Evolutionary conservation across 2,329 filamentous ascomycete genomes (phyloP), one percentile per base, ranked within the genome.

Genomic region (Cercospora sojina): DNA sequence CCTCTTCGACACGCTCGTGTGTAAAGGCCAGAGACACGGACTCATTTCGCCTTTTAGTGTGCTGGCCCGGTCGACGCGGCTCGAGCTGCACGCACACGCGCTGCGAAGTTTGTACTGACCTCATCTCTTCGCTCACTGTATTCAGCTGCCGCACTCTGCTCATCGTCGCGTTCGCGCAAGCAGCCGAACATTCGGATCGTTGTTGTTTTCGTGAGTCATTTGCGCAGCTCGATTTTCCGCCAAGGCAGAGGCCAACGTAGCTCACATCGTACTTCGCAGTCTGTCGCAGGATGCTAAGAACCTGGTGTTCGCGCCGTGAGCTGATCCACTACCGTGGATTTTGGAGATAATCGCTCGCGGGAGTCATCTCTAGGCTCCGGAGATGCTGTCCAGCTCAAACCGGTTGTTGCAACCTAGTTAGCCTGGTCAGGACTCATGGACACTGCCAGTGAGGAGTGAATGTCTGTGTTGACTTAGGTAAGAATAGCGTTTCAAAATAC

Each of bases 401-500:
- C 59, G 64, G 59, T 65, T 57, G 51, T 62, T 31, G 32, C 59
- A 53, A 53, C 57, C 57, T 59, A 59, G 25, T 41, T 41, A 41
- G 38, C 35, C 32, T 47, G 31, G 57, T 31, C 32, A 32, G 56
- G 27, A 58, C 18, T 58, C 56, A 58, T 51, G 47, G 25, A 25
- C 47, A 32, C 51, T 56, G 51, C 51, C 51, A 18, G 51, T 56
- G 51, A 27, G 23, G 25, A 32, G 8, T n/a, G 51, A 29, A 29
- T 27, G 47, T 18, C 23, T 32, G 51, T 31, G 51, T 38, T 49
- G 65, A 55, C 43, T 62, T 59, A 47, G 57, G 60, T 62, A 64
- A 67, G 65, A 67, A 67, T 67, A 67, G 65, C 56, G 23, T 56
- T 59, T 57, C 55, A 51, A 35, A 64, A 60, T 64, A 47, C 62